Evolutionary conservation across 2,329 filamentous ascomycete species (phyloP).

Genomic region (Raffaelea albimanens): DNA sequence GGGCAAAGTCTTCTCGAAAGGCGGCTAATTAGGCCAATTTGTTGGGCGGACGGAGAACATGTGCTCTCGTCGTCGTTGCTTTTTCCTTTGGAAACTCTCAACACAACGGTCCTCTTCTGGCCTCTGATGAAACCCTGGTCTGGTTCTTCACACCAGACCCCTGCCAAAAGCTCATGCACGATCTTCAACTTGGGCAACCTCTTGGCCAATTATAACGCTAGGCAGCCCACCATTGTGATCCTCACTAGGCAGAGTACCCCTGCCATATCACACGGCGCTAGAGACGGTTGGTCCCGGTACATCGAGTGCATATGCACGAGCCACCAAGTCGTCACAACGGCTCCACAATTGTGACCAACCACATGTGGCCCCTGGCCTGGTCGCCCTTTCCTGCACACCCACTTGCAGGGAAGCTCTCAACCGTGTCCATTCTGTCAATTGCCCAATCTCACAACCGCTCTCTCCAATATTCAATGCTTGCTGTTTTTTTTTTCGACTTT

Average conservation of each 20-base stretch:
- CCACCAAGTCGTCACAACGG: constrained; percentile 32
- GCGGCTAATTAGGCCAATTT: neutral
- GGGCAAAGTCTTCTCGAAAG: neutral
- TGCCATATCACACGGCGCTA: constrained; percentile 13
- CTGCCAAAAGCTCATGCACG: neutral
- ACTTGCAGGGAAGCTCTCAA: neutral
- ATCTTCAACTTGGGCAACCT: neutral
- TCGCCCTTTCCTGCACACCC: constrained; percentile 6
- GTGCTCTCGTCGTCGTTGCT: no score
- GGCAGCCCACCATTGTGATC: constrained; percentile 6
- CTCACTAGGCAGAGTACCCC: constrained; percentile 14
- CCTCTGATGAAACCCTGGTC: no score
- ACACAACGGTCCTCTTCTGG: no score
- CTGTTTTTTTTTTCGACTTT: neutral
- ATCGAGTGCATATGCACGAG: constrained; percentile 35
- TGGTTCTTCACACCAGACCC: neutral
- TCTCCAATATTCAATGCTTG: neutral
- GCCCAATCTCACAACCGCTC: no score
- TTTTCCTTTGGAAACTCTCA: no score
- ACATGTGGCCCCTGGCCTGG: constrained; percentile 13
- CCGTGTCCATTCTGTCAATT: no score
- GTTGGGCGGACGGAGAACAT: no score
- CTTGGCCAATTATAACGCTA: constrained; percentile 1
- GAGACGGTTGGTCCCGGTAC: constrained; percentile 26
- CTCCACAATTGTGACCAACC: constrained; percentile 24